Evolutionary conservation across 768 basidiomycete species (phyloP).

Genomic region (Termitomyces sp.): DNA sequence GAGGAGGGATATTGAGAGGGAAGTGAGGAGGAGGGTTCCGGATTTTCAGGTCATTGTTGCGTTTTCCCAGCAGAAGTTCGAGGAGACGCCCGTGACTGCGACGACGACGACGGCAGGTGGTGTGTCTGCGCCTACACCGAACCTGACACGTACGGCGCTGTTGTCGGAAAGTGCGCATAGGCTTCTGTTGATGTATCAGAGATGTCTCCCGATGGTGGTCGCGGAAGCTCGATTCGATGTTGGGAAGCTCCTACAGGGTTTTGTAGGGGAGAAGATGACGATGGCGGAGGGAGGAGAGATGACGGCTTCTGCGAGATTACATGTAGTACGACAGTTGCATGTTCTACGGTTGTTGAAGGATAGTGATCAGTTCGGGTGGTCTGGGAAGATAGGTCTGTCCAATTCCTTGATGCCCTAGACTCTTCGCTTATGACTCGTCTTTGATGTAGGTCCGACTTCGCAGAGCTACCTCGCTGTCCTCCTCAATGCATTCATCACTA

Average conservation of each 20-base stretch:
- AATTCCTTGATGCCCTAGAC: not conserved
- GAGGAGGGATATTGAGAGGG: constrained; percentile 67
- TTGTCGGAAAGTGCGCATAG: constrained; percentile 80
- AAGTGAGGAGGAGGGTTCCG: constrained; percentile 74
- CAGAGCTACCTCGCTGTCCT: constrained; percentile 75
- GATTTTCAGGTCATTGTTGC: constrained; percentile 86
- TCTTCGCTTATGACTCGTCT: not conserved
- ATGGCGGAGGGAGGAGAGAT: constrained; percentile 24
- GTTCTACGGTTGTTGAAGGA: constrained; percentile 70
- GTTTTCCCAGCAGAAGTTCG: constrained; percentile 63
- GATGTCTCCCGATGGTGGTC: constrained; percentile 68
- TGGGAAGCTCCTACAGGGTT: constrained; percentile 66
- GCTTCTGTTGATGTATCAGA: constrained; percentile 84
- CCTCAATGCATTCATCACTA: constrained; percentile 57
- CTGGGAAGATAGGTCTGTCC: constrained; percentile 63
- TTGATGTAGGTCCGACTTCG: constrained; percentile 31
- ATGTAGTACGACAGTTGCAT: constrained; percentile 70
- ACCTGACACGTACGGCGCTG: constrained; percentile 51
- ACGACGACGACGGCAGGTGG: not conserved
- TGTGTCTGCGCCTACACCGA: constrained; percentile 10
- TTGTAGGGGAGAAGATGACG: constrained; percentile 23
- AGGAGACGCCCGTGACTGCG: constrained; percentile 2
- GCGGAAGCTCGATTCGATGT: constrained; percentile 84
- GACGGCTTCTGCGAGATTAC: constrained; percentile 26
- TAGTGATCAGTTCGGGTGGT: constrained; percentile 80